These are phyloP conservation scores for Beauveria medogensis DNA, from an alignment of 2,329 filamentous ascomycete genomes.

Conservation along the genomic window DNA sequence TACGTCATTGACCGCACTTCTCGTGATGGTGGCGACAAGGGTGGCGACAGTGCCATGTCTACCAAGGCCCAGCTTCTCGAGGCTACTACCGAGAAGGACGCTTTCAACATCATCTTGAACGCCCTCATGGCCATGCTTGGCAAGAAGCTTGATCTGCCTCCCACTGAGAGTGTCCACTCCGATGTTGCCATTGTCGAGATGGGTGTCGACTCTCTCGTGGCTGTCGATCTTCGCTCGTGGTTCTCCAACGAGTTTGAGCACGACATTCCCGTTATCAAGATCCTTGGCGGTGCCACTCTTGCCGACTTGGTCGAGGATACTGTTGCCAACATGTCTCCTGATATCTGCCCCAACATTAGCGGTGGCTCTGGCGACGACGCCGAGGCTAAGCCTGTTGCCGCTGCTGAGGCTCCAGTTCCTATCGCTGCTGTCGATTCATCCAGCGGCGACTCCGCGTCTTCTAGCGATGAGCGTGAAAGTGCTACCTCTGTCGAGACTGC, in stretches of 20 bases:
- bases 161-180: conserved; percentile 10
- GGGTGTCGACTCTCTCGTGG: conserved; percentile 22
- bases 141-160: conserved; percentile 13
- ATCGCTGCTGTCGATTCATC: conserved; percentile 16
- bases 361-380: conserved; percentile 20
- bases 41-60: not conserved
- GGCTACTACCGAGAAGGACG: conserved; percentile 10
- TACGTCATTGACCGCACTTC: conserved; percentile 11
- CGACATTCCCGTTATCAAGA: conserved; percentile 38
- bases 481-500: conserved; percentile 2
- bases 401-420: conserved; percentile 19
- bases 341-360: conserved; percentile 10
- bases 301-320: conserved; percentile 13
- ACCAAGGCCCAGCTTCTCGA: conserved; percentile 11
- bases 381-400: conserved; percentile 11
- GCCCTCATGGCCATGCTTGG: conserved; percentile 13
- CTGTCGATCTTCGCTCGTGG: conserved; percentile 36
- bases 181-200: conserved; percentile 13
- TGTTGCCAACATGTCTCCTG: conserved; percentile 10
- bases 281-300: conserved; percentile 28
- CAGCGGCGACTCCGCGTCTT: conserved; percentile 13
- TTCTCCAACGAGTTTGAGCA: conserved; percentile 35
- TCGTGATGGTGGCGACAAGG: conserved; percentile 3
- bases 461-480: conserved; percentile 8
- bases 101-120: conserved; percentile 9